Base-by-base conservation (phyloP, 108 stramenopile species). In the Cyclotella kingstonii region DNA sequence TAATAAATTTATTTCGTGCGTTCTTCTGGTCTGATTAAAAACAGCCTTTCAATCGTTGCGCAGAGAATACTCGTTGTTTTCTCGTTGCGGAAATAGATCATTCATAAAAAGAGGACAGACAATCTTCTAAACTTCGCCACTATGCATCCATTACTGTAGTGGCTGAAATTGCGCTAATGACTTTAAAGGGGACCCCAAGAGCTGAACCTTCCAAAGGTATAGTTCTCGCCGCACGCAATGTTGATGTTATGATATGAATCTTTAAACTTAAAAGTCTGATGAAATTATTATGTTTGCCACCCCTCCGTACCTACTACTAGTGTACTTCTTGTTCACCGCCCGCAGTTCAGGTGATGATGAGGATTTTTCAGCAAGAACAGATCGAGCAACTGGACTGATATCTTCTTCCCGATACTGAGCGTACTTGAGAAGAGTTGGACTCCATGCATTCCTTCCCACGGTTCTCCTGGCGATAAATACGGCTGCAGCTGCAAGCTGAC, bases 401-500 rank as follows among this genome's bases (percentile, higher is more conserved):
- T 91, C 89, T 44, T 79, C 85, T 50, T 93, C 91, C 19, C 48
- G 40, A 78, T 91, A 96, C 26, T 77, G 58, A 1, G 94, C 78
- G 66, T 96, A 96, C 45, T 81, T 73, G 19, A 78, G 67, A 26
- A 97, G 83, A 11, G 93, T 95, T 10, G 91, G 90, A 33, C 79
- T 86, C 96, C 96, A 97, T 23, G 88, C 54, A 52, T 85, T 73
- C 28, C 87, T 54, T 46, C 84, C 82, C 9, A 89, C 66, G 40
- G 86, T 78, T 51, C 66, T 73, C 45, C 94, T 79, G 11, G 96
- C 95, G 42, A 93, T 72, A 63, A 84, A 85, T 45, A 97, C 84
- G 9, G 95, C 88, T 48, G 88, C 84, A 31, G 94, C 91, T 21
- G 96, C 96, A 21, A 94, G 66, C 64, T 88, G 71, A 60, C 91